Evolutionary conservation across 2,329 filamentous ascomycete species (phyloP), one percentile per base, ranked within the genome.

Genomic region (Tolypocladium guangdongense): DNA sequence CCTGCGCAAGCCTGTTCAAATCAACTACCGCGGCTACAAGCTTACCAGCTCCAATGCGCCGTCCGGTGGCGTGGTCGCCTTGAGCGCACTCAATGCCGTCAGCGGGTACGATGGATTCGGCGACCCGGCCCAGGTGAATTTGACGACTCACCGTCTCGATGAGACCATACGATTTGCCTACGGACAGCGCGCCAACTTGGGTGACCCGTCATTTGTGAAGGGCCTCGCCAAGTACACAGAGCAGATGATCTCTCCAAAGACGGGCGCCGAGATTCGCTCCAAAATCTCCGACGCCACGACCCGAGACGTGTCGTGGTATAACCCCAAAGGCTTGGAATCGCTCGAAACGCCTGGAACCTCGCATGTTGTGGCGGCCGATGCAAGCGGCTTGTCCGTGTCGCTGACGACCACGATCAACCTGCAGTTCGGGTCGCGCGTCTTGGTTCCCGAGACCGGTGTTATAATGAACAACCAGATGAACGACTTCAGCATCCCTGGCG

Each of bases 151-250:
- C 64, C 76, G 86, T 0, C 71, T 95, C n/a, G 84, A 92, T 58
- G 90, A 96, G 72, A 86, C 88, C 1, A 86, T 95, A 55, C 76
- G 87, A 8, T 95, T 91, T 63, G 88, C 83, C 0, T 95, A 95
- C 60, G 90, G 86, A 2, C 71, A 85, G 74, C 81, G 89, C 50
- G 77, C 81, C 1, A 73, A 87, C 35, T 76, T 95, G 0, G 90
- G 88, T 1, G 90, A 95, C 59, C 90, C 90, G 0, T 72, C 71
- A 0, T 95, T 87, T 60, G 80, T 91, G 7, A 62, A 68, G 0
- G 71, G 77, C 0, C 77, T 86, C 12, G 72, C 87, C 45, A 71
- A 78, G 16, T 78, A 79, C 52, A 88, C 87, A 58, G 73, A 85
- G 57, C 62, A 76, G 1, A 76, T 83, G 60, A 84, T 93, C 67